Evolutionary conservation across 352 stramenopile genomes (phyloP).

Genomic region (Phytophthora tentaculata): DNA sequence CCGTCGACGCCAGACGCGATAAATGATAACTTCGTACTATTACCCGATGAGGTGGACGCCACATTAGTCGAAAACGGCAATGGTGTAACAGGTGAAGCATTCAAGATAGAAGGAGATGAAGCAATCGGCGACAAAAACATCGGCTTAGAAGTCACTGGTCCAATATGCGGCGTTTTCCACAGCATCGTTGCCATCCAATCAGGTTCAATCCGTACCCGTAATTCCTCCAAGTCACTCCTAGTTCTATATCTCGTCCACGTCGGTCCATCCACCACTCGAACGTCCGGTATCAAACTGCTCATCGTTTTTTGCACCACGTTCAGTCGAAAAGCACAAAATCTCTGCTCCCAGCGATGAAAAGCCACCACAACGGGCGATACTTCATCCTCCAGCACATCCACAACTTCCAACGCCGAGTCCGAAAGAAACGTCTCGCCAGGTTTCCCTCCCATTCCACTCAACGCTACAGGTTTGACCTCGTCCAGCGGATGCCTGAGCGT

Average conservation of each 20-base stretch:
- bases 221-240: slow-evolving; percentile 37
- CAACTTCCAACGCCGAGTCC: slow-evolving; percentile 60
- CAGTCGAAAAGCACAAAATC: slow-evolving; percentile 63
- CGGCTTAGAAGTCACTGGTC: slow-evolving; percentile 14
- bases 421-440: slow-evolving; percentile 43
- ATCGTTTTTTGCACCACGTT: slow-evolving; percentile 12
- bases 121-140: slow-evolving; percentile 35
- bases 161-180: slow-evolving; percentile 43
- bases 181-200: slow-evolving; percentile 43
- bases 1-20: slow-evolving; percentile 39
- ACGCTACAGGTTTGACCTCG: slow-evolving; percentile 75
- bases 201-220: slow-evolving; percentile 47
- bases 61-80: slow-evolving; percentile 14
- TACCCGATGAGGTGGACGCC: slow-evolving; percentile 7
- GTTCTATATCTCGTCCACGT: slow-evolving; percentile 48
- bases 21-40: slow-evolving; percentile 38
- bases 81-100: slow-evolving; percentile 17
- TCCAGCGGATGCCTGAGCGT: slow-evolving; percentile 77
- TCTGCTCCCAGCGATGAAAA: slow-evolving; percentile 54
- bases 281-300: slow-evolving; percentile 13
- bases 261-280: slow-evolving; percentile 47
- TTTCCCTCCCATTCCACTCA: slow-evolving; percentile 3
- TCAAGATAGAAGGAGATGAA: slow-evolving; percentile 6
- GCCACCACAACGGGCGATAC: slow-evolving; percentile 45
- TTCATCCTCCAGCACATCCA: slow-evolving; percentile 40